Percentiles rank a stretch among this genome's conserved stretches.
Evolutionary conservation across 768 basidiomycete species (phyloP).

Genomic region (Galerina marginata): DNA sequence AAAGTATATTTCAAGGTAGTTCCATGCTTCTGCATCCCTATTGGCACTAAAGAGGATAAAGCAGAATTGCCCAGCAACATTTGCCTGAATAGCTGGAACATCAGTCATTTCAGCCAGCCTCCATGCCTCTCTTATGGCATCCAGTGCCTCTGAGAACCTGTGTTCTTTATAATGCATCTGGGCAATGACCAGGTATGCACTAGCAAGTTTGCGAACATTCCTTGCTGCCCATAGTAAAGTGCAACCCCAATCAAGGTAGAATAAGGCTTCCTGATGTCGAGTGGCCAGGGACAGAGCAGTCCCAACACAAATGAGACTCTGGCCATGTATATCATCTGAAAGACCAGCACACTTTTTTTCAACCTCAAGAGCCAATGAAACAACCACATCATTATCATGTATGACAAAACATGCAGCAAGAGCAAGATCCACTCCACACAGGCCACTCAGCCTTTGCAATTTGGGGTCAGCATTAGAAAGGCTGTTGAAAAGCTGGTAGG

Average conservation of each 20-base stretch:
- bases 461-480: neutral
- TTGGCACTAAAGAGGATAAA: conserved; percentile 3
- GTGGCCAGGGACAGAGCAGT: neutral
- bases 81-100: neutral
- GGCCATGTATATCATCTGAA: conserved; percentile 4
- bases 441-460: neutral
- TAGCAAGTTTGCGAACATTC: neutral
- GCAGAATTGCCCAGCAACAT: neutral
- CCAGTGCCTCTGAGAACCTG: neutral
- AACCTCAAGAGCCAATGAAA: neutral
- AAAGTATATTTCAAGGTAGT: neutral
- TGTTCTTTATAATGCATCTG: neutral
- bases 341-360: conserved; percentile 5
- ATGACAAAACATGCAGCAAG: neutral
- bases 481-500: conserved; percentile 8
- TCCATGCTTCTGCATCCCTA: conserved; percentile 4
- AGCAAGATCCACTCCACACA: conserved; percentile 7
- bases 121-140: neutral
- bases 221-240: neutral
- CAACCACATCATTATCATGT: neutral
- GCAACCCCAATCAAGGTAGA: neutral
- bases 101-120: neutral
- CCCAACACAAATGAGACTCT: conserved; percentile 3
- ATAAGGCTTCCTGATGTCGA: neutral
- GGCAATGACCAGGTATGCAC: neutral